A percentile compares a stretch with the other conserved stretches of the same genome.
phyloP scores from a whole-genome alignment of 139 green algal species.

The Coccomyxa sp. region DNA sequence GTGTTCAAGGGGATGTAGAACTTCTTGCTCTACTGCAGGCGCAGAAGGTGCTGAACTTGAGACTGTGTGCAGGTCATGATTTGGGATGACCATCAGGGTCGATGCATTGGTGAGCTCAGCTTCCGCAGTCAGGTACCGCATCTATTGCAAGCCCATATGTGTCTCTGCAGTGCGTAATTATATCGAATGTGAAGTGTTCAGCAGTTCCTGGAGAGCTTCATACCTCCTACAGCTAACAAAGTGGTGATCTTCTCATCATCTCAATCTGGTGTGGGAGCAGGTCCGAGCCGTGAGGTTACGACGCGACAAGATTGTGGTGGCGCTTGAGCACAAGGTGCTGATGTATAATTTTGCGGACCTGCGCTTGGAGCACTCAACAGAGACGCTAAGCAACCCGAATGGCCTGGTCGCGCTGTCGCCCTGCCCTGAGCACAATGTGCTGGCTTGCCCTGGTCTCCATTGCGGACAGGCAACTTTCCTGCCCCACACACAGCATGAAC shows the following conservation, averaged over 20 bases:
- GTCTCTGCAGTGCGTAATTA: background rate
- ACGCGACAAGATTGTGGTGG: constrained; percentile 88
- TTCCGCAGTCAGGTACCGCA: constrained; percentile 78
- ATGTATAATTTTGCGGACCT: constrained; percentile 96
- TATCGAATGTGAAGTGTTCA: background rate
- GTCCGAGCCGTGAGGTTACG: constrained; percentile 82
- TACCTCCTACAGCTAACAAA: background rate
- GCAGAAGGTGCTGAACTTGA: background rate
- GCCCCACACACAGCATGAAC: background rate
- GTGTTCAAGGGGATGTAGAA: too few species aligned
- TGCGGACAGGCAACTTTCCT: constrained; percentile 65
- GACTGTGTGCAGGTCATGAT: constrained; percentile 85
- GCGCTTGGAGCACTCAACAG: constrained; percentile 83
- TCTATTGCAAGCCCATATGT: background rate
- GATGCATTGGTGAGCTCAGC: constrained; percentile 91
- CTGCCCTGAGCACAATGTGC: constrained; percentile 69
- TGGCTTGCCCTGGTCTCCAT: constrained; percentile 91
- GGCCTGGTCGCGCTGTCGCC: constrained; percentile 83
- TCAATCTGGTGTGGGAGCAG: constrained; percentile 22
- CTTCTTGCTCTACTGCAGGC: too few species aligned
- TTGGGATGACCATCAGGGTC: constrained; percentile 92
- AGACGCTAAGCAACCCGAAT: constrained; percentile 81
- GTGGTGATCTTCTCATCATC: too few species aligned
- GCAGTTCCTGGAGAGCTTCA: background rate
- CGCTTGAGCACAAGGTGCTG: constrained; percentile 88